Conservation (phyloP, 2,329 filamentous ascomycete genomes). For the Cercospora sp. region DNA sequence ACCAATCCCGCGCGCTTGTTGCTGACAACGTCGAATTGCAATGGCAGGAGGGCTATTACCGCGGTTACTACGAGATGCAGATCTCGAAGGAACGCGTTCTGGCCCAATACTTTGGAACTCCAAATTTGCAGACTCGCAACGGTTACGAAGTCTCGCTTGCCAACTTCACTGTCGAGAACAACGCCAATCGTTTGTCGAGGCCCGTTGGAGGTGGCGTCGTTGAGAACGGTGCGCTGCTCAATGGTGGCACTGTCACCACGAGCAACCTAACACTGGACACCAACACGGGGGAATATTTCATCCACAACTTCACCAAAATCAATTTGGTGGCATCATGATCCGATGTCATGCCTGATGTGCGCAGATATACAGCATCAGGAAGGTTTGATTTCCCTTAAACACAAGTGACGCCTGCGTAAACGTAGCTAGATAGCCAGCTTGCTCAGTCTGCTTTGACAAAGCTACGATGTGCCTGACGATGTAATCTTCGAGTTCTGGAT, state of each 20-base stretch:
- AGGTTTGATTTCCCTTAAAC: background rate
- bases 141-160: conserved; percentile 63
- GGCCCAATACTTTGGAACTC: conserved; percentile 64
- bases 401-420: background rate
- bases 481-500: too few relatives aligned
- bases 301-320: conserved; percentile 10
- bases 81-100: conserved; percentile 56
- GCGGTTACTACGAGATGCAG: conserved; percentile 67
- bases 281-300: conserved; percentile 26
- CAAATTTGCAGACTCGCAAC: conserved; percentile 60
- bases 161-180: conserved; percentile 64
- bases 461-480: background rate
- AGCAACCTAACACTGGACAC: conserved; percentile 34
- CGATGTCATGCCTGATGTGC: background rate
- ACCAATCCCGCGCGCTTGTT: conserved; percentile 44
- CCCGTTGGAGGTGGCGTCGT: conserved; percentile 51
- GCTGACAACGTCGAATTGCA: conserved; percentile 62
- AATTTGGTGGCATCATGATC: background rate
- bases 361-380: background rate
- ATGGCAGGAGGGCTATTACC: conserved; percentile 71
- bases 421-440: background rate
- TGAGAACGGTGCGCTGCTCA: conserved; percentile 57
- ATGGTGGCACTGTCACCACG: conserved; percentile 35
- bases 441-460: background rate
- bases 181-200: conserved; percentile 58